A percentile compares a stretch with the other conserved stretches of the same genome.
Evolutionary conservation across 2,329 filamentous ascomycete genomes (phyloP).

Genomic region (Curvularia verruculosa): DNA sequence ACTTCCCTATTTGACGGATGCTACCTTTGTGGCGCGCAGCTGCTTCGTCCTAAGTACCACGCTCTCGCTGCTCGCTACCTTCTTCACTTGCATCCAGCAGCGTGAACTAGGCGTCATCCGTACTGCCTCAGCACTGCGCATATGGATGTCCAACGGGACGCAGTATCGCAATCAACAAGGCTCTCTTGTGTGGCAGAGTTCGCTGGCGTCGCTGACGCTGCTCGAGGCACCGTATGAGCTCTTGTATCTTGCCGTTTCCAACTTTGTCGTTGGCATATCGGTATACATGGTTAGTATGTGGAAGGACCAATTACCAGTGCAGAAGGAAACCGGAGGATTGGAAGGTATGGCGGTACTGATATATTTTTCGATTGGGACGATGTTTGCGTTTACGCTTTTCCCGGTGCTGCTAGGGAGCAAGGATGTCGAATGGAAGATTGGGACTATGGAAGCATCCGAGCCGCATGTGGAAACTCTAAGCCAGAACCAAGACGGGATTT

Average conservation of each 20-base stretch:
- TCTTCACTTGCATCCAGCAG: constrained; percentile 29
- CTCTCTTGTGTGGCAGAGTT: constrained; percentile 17
- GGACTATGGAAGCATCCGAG: background rate
- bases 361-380: constrained; percentile 15
- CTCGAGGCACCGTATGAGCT: constrained; percentile 29
- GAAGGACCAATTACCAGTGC: constrained; percentile 6
- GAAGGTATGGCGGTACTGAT: constrained; percentile 7
- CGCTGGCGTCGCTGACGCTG: constrained; percentile 20
- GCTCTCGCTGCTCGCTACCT: constrained; percentile 23
- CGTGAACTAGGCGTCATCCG: constrained; percentile 20
- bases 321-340: constrained; percentile 2
- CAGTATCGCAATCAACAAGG: constrained; percentile 7
- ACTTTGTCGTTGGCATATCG: constrained; percentile 22
- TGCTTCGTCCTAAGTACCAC: constrained; percentile 19
- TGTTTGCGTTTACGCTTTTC: constrained; percentile 18
- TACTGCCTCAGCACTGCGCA: constrained; percentile 13
- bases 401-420: constrained; percentile 15
- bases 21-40: constrained; percentile 17
- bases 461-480: background rate
- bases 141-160: constrained; percentile 27
- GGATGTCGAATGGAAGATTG: constrained; percentile 3
- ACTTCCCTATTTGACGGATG: constrained; percentile 15
- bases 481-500: background rate
- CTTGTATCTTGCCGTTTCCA: constrained; percentile 20
- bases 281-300: constrained; percentile 24